Evolutionary conservation across 2,329 filamentous ascomycete species (phyloP).

Genomic region (Leptographium radiaticola): DNA sequence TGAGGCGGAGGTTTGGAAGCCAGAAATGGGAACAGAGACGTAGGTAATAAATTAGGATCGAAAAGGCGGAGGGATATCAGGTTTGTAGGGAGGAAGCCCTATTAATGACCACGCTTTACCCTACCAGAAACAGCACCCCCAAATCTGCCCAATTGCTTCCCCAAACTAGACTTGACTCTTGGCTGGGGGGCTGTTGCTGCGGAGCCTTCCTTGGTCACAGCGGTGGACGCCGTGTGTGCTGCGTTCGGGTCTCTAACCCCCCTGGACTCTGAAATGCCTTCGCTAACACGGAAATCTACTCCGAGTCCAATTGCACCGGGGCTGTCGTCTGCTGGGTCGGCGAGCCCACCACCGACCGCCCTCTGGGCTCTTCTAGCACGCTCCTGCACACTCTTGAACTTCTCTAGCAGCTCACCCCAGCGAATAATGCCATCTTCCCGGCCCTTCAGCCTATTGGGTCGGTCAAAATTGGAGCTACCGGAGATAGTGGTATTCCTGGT

Average conservation of each 20-base stretch:
- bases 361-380: conserved; percentile 60
- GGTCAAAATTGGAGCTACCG: conserved; percentile 48
- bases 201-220: conserved; percentile 30
- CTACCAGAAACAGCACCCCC: conserved; percentile 58
- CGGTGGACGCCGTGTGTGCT: conserved; percentile 2
- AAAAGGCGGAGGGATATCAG: too few species aligned
- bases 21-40: too few species aligned
- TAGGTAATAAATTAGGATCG: too few species aligned
- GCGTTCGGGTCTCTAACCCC: conserved; percentile 28
- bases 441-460: conserved; percentile 65
- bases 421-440: conserved; percentile 75
- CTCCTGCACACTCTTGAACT: conserved; percentile 87
- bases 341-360: conserved; percentile 35
- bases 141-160: conserved; percentile 55
- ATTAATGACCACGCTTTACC: conserved; percentile 36
- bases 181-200: conserved; percentile 28
- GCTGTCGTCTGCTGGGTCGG: conserved; percentile 26
- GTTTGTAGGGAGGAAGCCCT: not conserved
- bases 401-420: conserved; percentile 87
- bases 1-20: too few species aligned
- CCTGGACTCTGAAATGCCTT: conserved; percentile 24
- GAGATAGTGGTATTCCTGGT: conserved; percentile 33
- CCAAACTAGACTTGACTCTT: conserved; percentile 50
- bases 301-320: conserved; percentile 22
- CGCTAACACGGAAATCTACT: conserved; percentile 25